A percentile compares a stretch with the other conserved stretches of the same genome.
Conservation (phyloP, 192 early-diverging fungal genomes). For the Physocladia obscura region DNA sequence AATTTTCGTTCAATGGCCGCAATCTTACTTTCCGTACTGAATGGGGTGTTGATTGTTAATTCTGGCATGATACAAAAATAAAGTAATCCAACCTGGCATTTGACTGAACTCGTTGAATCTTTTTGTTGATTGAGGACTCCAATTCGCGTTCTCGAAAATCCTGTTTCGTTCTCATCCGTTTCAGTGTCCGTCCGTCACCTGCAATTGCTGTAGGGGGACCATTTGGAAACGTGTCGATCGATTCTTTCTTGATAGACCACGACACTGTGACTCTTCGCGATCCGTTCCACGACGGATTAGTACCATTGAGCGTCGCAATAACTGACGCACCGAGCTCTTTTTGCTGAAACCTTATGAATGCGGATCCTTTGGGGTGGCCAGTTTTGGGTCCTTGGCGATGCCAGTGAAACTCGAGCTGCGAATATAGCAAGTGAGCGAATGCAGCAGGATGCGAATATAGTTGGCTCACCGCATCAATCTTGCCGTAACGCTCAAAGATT, state of each 20-base stretch:
- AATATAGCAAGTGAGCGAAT: neutral
- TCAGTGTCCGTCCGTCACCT: neutral
- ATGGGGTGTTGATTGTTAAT: neutral
- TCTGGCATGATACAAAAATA: neutral
- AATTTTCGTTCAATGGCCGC: conserved; percentile 18
- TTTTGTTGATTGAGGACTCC: conserved; percentile 3
- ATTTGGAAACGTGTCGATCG: neutral
- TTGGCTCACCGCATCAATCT: neutral
- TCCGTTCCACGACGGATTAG: conserved; percentile 14
- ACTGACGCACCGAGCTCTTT: neutral
- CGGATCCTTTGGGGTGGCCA: conserved; percentile 21
- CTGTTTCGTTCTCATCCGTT: conserved; percentile 8
- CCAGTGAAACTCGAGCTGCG: conserved; percentile 17
- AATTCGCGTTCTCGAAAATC: conserved; percentile 3
- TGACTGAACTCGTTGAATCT: neutral
- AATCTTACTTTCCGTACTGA: neutral
- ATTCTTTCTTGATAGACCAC: neutral
- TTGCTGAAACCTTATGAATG: conserved; percentile 10
- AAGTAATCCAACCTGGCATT: neutral
- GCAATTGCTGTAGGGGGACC: no score
- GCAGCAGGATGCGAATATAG: neutral
- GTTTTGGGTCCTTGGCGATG: conserved; percentile 2
- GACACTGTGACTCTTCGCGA: conserved; percentile 1
- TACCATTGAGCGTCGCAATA: conserved; percentile 4
- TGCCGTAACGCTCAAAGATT: conserved; percentile 15